A percentile compares a stretch with the other conserved stretches of the same genome.
These are phyloP conservation scores for Phytophthora idaei DNA, from an alignment of 352 stramenopile genomes.

Conservation along the genomic window DNA sequence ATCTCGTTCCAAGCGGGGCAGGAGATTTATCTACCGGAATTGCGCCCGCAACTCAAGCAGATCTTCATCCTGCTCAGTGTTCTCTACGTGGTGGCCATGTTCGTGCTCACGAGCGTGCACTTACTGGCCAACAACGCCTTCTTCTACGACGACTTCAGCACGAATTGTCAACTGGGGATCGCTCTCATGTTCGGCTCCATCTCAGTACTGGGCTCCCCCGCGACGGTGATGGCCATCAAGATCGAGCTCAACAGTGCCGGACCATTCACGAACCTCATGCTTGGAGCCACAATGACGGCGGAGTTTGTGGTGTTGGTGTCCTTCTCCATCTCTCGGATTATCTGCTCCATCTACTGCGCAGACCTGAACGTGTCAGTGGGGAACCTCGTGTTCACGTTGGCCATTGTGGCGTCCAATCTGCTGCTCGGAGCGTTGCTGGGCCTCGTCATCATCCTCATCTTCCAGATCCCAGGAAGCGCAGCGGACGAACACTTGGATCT, in stretches of 20 bases:
- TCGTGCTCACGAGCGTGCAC: slow-evolving; percentile 49
- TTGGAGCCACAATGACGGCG: slow-evolving; percentile 69
- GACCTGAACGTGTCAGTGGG: slow-evolving; percentile 53
- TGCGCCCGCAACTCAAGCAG: slow-evolving; percentile 62
- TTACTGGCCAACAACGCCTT: slow-evolving; percentile 55
- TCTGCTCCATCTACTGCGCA: slow-evolving; percentile 67
- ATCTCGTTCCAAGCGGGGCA: slow-evolving; percentile 80
- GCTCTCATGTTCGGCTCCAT: slow-evolving; percentile 80
- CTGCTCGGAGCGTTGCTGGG: slow-evolving; percentile 50
- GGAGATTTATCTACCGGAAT: slow-evolving; percentile 73
- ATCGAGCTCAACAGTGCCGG: slow-evolving; percentile 79
- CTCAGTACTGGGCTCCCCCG: slow-evolving; percentile 64
- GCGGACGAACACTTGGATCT: slow-evolving; percentile 43
- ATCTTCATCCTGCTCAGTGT: slow-evolving; percentile 58
- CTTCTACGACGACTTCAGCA: slow-evolving; percentile 60
- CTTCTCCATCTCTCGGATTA: slow-evolving; percentile 68
- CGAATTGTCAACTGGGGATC: slow-evolving; percentile 63
- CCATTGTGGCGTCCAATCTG: slow-evolving; percentile 61
- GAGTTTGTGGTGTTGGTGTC: slow-evolving; percentile 78
- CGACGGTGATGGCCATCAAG: slow-evolving; percentile 81
- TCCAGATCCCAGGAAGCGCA: slow-evolving; percentile 55
- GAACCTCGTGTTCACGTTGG: slow-evolving; percentile 64
- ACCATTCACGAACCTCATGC: slow-evolving; percentile 78
- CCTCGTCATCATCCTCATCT: slow-evolving; percentile 62
- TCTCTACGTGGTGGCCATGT: slow-evolving; percentile 63